Evolutionary conservation across 306 rosid species (phyloP).

Genomic region (Rosa chinensis): DNA sequence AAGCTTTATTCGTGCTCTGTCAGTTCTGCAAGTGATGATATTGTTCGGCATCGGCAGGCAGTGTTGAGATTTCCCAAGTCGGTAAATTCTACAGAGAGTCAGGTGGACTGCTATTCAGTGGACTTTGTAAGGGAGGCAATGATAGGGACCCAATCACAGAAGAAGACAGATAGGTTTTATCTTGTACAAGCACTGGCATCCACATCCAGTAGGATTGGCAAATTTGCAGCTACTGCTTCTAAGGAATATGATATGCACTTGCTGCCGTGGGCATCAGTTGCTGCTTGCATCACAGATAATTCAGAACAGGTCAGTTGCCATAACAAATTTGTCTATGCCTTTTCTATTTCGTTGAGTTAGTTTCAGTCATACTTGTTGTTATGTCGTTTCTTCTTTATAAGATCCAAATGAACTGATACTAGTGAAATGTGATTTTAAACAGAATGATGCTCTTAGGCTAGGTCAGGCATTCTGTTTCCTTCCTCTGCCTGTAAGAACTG

Average conservation of each 20-base stretch:
- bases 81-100: constrained; percentile 40
- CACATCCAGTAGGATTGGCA: constrained; percentile 78
- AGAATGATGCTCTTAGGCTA: constrained; percentile 62
- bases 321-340: constrained; percentile 28
- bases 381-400: constrained; percentile 13
- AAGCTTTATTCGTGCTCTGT: constrained; percentile 80
- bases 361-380: background rate
- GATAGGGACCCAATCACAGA: constrained; percentile 51
- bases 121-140: constrained; percentile 63
- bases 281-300: constrained; percentile 78
- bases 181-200: constrained; percentile 89
- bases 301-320: constrained; percentile 59
- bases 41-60: constrained; percentile 81
- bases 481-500: constrained; percentile 94
- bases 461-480: constrained; percentile 97
- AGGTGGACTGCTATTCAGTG: constrained; percentile 70
- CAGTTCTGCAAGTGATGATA: constrained; percentile 52
- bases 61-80: constrained; percentile 69
- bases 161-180: constrained; percentile 69
- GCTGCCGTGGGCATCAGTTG: constrained; percentile 96
- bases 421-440: constrained; percentile 45
- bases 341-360: constrained; percentile 7
- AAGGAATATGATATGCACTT: constrained; percentile 96
- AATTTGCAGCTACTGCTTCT: constrained; percentile 78
- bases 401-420: constrained; percentile 33